Percentiles rank a stretch among this genome's conserved stretches.
phyloP scores from a whole-genome alignment of 1,284 basidiomycete species.

The Cronartium quercuum region DNA sequence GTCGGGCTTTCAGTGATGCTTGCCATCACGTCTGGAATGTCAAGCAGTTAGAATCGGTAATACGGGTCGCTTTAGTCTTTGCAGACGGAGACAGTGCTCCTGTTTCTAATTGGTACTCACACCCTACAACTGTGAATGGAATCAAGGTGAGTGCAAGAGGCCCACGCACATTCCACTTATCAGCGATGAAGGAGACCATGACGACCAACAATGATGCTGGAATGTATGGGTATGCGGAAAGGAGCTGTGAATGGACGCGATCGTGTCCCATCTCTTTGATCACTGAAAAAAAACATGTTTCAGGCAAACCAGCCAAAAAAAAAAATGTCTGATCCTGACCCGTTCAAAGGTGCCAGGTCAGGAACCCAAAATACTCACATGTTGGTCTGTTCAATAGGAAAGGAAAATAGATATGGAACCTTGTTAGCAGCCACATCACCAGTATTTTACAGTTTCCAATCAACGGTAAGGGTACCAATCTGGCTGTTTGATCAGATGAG shows the following conservation, averaged over 20 bases:
- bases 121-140: constrained; percentile 45
- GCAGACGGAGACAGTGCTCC: background rate
- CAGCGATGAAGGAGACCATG: constrained; percentile 43
- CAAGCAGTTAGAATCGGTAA: no score
- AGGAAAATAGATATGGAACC: background rate
- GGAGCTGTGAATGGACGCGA: constrained; percentile 42
- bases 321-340: constrained; percentile 21
- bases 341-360: constrained; percentile 26
- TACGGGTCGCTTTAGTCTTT: background rate
- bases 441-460: no score
- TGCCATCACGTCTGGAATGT: constrained; percentile 25
- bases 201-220: constrained; percentile 43
- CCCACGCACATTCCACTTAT: constrained; percentile 41
- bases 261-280: constrained; percentile 25
- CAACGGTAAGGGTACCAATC: no score
- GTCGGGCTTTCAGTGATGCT: constrained; percentile 10
- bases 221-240: constrained; percentile 44
- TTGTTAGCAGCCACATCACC: no score
- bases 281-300: constrained; percentile 35
- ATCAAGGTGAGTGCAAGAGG: constrained; percentile 43
- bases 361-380: constrained; percentile 3
- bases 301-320: no score
- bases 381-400: constrained; percentile 34
- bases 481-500: no score
- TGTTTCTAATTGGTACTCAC: constrained; percentile 36